A percentile compares a stretch with the other conserved stretches of the same genome.
phyloP scores from a whole-genome alignment of 169 alveolate genomes.

The Cryptosporidium sp. region DNA sequence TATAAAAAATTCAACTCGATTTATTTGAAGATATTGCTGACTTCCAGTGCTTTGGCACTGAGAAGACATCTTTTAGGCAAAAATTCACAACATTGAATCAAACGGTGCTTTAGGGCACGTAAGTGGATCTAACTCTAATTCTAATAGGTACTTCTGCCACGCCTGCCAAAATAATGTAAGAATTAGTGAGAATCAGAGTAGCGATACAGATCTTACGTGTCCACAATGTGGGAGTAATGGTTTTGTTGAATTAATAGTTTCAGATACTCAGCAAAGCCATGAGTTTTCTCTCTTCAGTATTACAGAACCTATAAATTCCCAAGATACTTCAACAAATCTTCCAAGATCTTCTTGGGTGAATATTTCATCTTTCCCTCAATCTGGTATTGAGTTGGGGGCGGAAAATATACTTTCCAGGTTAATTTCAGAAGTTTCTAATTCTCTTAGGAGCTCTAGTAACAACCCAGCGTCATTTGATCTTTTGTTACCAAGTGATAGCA shows the following conservation, averaged over 20 bases:
- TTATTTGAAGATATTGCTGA: background rate
- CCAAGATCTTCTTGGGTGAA: conserved; percentile 53
- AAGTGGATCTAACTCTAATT: background rate
- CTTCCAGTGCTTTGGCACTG: conserved; percentile 1
- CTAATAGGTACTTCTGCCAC: conserved; percentile 53
- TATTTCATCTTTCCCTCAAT: conserved; percentile 37
- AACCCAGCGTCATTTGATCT: background rate
- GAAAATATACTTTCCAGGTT: conserved; percentile 39
- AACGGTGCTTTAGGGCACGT: conserved; percentile 28
- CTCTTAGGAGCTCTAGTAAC: background rate
- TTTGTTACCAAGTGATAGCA: background rate
- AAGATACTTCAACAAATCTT: background rate
- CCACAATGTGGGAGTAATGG: conserved; percentile 43
- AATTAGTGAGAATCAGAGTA: background rate
- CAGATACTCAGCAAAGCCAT: background rate
- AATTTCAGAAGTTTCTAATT: conserved; percentile 44
- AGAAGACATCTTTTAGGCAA: background rate
- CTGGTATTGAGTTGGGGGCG: background rate
- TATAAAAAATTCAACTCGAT: background rate
- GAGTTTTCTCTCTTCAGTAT: background rate
- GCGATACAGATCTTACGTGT: conserved; percentile 56
- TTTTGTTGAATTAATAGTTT: conserved; percentile 38
- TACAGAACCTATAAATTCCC: conserved; percentile 3
- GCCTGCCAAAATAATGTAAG: conserved; percentile 44
- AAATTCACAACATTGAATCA: conserved; percentile 15